Base-by-base conservation (phyloP, 768 basidiomycete genomes). In the Boletus vinaceobasis region DNA sequence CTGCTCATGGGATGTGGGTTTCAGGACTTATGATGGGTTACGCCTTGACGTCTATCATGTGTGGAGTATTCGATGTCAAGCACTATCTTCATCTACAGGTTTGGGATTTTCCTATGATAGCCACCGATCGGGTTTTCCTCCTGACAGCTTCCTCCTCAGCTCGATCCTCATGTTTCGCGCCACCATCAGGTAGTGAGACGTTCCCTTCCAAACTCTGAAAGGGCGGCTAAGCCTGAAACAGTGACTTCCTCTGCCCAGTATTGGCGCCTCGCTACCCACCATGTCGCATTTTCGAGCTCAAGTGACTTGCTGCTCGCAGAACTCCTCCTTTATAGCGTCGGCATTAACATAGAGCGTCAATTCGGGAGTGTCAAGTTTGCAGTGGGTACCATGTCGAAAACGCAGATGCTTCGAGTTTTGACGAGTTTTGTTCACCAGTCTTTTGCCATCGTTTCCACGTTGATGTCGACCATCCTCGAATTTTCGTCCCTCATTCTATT, bases 331-430 rank as follows among this genome's bases (percentile, higher is more conserved):
- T 94, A 86, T 72, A 84, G 84, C 63, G 76, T 84, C 19, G 83
- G 81, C 3, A 68, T 90, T 2, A 80, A 79, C 26, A 77, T 96
- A 31, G 95, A 98, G 65, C 81, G 95, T 50, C 83, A 84, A 39
- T 97, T 93, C 65, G 94, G 95, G 11, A 86, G 86, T 51, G 71
- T 88, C 53, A 97, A 97, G 70, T 97, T 82, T 72, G 91, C 90
- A 31, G 92, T 93, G 60, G 71, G 85, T 69, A 13, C 32, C 44
- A 43, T n/a, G 27, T 50, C 53, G 21, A 50, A 50, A 26, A 33
- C 13, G 21, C 38, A 11, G n/a, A 29, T 40, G 11, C 19, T 27
- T 27, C 39, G 21, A 14, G 15, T 45, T 32, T 53, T 53, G 48
- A 57, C 52, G 59, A 36, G n/a, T 26, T 44, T 48, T 33, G 49